These are phyloP conservation scores for Microbotryum violaceum DNA, from an alignment of 1,284 basidiomycete species.

Conservation along the genomic window DNA sequence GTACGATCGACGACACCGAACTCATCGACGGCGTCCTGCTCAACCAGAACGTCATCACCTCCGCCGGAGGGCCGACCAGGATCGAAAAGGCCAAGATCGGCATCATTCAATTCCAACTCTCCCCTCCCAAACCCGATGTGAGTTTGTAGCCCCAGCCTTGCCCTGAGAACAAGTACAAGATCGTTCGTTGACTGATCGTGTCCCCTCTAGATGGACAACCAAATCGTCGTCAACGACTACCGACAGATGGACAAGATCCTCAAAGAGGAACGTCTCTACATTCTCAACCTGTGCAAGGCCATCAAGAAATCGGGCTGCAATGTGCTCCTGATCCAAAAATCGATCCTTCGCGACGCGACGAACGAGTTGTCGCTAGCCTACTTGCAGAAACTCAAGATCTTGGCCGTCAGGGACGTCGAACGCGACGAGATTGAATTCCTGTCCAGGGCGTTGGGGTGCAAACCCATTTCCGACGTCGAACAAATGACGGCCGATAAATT, in stretches of 20 bases:
- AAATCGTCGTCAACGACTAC: conserved; percentile 98
- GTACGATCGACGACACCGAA: conserved; percentile 98
- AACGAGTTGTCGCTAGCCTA: conserved; percentile 98
- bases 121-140: conserved; percentile 95
- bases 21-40: conserved; percentile 83
- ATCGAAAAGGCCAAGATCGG: conserved; percentile 99
- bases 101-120: conserved; percentile 96
- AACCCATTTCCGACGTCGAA: conserved; percentile 95
- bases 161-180: not conserved
- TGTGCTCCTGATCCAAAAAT: conserved; percentile 96
- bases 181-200: not conserved
- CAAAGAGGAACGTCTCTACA: conserved; percentile 96
- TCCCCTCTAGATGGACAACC: conserved; percentile 87
- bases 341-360: conserved; percentile 95
- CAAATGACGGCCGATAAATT: conserved; percentile 99
- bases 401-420: conserved; percentile 96
- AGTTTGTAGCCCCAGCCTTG: not conserved
- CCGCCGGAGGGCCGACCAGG: conserved; percentile 85
- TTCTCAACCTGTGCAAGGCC: conserved; percentile 97
- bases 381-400: conserved; percentile 93
- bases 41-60: conserved; percentile 85
- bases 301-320: conserved; percentile 99
- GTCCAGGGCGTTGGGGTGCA: conserved; percentile 86
- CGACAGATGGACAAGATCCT: conserved; percentile 99
- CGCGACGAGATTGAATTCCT: conserved; percentile 98